Evolutionary conservation across 2,329 filamentous ascomycete genomes (phyloP).

Genomic region (Fusarium pseudonygamai): DNA sequence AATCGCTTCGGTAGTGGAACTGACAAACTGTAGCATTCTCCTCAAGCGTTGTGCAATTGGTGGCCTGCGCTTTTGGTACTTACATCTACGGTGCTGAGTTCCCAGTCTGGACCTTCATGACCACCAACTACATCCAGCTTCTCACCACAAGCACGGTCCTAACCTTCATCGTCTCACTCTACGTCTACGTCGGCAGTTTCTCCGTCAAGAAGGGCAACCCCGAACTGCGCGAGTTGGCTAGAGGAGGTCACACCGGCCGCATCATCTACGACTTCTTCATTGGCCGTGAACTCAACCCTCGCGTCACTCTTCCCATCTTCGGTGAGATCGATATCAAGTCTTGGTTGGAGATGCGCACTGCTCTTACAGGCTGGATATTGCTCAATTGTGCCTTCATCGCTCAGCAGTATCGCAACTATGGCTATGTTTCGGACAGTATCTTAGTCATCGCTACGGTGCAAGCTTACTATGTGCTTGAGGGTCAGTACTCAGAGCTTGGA

Average conservation of each 20-base stretch:
- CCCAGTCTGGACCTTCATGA: conserved; percentile 87
- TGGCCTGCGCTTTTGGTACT: conserved; percentile 75
- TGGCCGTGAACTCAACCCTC: conserved; percentile 92
- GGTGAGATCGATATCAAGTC: conserved; percentile 89
- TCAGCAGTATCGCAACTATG: conserved; percentile 84
- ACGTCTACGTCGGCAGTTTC: conserved; percentile 82
- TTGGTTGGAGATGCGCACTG: conserved; percentile 86
- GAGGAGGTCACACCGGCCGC: conserved; percentile 81
- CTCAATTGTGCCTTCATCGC: conserved; percentile 84
- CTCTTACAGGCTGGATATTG: conserved; percentile 85
- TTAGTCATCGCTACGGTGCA: conserved; percentile 79
- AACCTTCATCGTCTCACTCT: conserved; percentile 74
- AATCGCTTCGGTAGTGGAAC: fast-evolving
- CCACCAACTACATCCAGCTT: conserved; percentile 86
- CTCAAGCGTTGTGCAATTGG: conserved; percentile 76
- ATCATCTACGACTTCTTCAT: conserved; percentile 95
- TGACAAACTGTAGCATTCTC: conserved; percentile 66
- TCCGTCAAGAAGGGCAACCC: conserved; percentile 75
- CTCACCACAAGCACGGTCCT: conserved; percentile 84
- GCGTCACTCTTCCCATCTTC: conserved; percentile 77
- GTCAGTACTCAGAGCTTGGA: conserved; percentile 83
- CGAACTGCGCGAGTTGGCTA: conserved; percentile 77
- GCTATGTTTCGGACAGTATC: conserved; percentile 85
- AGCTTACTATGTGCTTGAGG: conserved; percentile 82
- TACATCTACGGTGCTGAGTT: conserved; percentile 79